These are phyloP conservation scores for Colletotrichum nymphaeae DNA, from an alignment of 2,329 filamentous ascomycete genomes.

Conservation along the genomic window DNA sequence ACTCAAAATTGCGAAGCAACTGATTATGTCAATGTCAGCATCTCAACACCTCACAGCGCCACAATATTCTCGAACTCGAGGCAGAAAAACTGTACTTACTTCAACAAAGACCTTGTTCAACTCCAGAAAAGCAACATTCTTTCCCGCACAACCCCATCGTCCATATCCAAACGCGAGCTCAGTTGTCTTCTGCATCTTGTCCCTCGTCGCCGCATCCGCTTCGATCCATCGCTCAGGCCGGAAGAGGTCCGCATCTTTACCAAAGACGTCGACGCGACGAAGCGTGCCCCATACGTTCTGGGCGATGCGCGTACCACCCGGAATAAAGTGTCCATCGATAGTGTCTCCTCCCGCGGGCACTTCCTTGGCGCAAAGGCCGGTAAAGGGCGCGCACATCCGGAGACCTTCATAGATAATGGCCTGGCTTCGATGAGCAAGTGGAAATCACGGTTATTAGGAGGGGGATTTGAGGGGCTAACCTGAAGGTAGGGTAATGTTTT, in stretches of 20 bases:
- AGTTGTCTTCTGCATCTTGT: constrained; percentile 39
- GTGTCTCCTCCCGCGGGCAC: constrained; percentile 43
- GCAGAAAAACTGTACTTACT: constrained; percentile 43
- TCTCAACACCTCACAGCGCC: not conserved
- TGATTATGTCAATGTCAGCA: constrained; percentile 3
- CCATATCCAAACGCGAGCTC: constrained; percentile 53
- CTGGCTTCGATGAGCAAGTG: constrained; percentile 45
- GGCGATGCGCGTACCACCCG: constrained; percentile 44
- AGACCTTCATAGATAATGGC: constrained; percentile 55
- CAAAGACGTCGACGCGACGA: constrained; percentile 49
- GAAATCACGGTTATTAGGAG: constrained; percentile 1
- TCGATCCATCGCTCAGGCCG: constrained; percentile 62
- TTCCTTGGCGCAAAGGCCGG: constrained; percentile 41
- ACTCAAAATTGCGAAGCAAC: constrained; percentile 43
- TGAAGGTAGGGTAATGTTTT: constrained; percentile 52
- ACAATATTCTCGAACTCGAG: not conserved
- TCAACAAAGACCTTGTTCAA: constrained; percentile 56
- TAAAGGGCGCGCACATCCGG: constrained; percentile 52
- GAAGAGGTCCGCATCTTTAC: constrained; percentile 54
- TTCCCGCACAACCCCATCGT: constrained; percentile 45
- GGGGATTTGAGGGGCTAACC: constrained; percentile 48
- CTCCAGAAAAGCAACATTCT: constrained; percentile 55
- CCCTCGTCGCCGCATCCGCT: constrained; percentile 38
- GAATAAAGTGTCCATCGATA: constrained; percentile 42
- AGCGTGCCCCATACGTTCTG: constrained; percentile 54